These are phyloP conservation scores for Termitomyces titanicus DNA, from an alignment of 768 basidiomycete species.

Conservation along the genomic window DNA sequence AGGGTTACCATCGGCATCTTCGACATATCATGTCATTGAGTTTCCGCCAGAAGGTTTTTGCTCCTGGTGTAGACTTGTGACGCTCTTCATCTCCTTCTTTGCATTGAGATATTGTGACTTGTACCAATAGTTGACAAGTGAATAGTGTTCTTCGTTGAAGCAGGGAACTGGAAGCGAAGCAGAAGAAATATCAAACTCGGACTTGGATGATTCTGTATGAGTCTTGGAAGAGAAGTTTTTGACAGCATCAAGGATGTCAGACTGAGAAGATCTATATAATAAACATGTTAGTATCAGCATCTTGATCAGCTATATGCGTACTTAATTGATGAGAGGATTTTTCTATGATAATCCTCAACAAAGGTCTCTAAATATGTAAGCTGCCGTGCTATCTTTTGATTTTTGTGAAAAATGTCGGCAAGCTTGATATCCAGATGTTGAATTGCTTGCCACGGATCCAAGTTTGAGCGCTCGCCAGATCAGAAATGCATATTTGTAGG, in stretches of 20 bases:
- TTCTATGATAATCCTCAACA: not conserved
- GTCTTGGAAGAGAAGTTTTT: too few relatives aligned
- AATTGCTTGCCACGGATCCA: not conserved
- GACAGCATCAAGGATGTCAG: not conserved
- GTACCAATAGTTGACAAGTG: not conserved
- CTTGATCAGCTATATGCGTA: not conserved
- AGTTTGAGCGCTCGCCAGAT: not conserved
- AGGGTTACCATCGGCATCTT: not conserved
- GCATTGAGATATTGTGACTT: not conserved
- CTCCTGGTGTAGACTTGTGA: not conserved
- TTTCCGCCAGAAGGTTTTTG: not conserved
- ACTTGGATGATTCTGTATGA: too few relatives aligned
- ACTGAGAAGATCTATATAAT: not conserved
- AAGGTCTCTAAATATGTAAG: not conserved
- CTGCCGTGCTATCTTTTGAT: not conserved
- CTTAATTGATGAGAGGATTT: not conserved
- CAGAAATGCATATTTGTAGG: not conserved
- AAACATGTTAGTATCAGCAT: not conserved
- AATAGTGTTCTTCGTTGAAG: not conserved
- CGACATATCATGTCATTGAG: not conserved
- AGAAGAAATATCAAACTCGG: too few relatives aligned
- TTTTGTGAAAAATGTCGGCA: not conserved
- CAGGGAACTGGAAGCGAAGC: too few relatives aligned
- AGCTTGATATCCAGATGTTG: not conserved
- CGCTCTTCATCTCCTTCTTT: too few relatives aligned